Base-by-base conservation (phyloP, 805 yeast species). In the Ogataea allantospora region DNA sequence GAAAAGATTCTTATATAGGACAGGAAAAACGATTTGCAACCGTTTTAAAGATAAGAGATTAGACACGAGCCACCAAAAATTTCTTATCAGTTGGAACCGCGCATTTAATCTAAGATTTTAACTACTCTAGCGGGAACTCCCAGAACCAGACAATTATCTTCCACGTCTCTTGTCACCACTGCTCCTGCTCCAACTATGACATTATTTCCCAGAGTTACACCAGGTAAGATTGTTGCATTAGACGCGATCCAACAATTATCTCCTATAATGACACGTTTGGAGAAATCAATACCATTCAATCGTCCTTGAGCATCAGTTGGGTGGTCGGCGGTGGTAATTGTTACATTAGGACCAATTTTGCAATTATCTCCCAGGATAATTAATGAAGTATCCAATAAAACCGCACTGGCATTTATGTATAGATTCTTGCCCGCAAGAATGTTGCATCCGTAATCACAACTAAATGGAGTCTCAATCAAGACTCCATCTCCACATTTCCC, bases 171-270 rank as follows among this genome's bases (percentile, higher is more conserved):
- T 14, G 72, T 69, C 13, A 83, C 87, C 3, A 80, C 79, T 6
- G 80, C 63, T 4, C 86, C 86, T 3, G 88, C 86, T 2, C 81
- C 89, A 27, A 83, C 66, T 1, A 77, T 77, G 4, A 71, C 68
- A 7, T 75, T 72, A 33, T 75, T 73, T 9, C 88, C 89, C 30
- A 83, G 68, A 1, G 71, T 75, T 7, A 79, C 80, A 7, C 88
- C 89, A 2, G 85, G 83, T 33, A 81, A 57, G 7, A 83, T 67
- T 1, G 65, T 62, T 11, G 64, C 77, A 27, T 68, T 67, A 1
- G 79, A 66, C 11, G 86, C 86, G 27, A 83, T 62, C 89, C 89
- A 83, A 7, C 79, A 84, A 43, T 75, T 72, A 54, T 77, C 69
- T 2, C 83, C 87, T 22, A 83, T 76, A 2, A 55, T 63, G 21